phyloP scores from a whole-genome alignment of 495 filamentous ascomycete species.

The Neurospora cerealis region DNA sequence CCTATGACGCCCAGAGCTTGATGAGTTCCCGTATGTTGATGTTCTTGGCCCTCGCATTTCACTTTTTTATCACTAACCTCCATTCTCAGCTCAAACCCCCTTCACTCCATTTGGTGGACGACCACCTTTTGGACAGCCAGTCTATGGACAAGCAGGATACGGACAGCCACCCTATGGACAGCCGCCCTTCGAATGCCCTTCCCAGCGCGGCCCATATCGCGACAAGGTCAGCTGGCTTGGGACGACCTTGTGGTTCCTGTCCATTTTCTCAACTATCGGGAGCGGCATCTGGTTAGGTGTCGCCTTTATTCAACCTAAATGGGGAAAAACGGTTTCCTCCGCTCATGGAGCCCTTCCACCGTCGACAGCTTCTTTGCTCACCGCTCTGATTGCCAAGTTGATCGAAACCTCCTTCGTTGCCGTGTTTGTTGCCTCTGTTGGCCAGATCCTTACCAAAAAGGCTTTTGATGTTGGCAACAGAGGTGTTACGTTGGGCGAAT shows the following conservation, averaged over 20 bases:
- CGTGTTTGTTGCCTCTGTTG: constrained; percentile 62
- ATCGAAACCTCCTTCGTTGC: constrained; percentile 72
- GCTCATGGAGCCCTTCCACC: constrained; percentile 35
- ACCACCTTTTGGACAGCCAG: background rate
- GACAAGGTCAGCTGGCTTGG: constrained; percentile 46
- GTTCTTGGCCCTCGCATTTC: background rate
- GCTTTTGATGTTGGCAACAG: constrained; percentile 44
- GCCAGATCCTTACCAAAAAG: constrained; percentile 58
- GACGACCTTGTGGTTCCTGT: constrained; percentile 45
- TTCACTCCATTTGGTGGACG: background rate
- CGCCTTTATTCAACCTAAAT: constrained; percentile 49
- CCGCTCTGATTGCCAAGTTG: constrained; percentile 56
- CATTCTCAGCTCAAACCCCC: background rate
- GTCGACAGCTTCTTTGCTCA: constrained; percentile 50
- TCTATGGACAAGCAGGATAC: background rate
- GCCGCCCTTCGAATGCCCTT: background rate
- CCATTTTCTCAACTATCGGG: constrained; percentile 55
- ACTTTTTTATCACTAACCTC: background rate
- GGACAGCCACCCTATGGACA: background rate
- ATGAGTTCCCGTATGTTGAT: background rate
- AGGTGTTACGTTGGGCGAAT: constrained; percentile 62
- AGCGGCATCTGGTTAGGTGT: constrained; percentile 54
- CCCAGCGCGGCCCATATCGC: background rate
- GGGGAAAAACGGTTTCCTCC: constrained; percentile 41
- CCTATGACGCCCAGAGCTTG: background rate